These are phyloP conservation scores for Myotisia sp. DNA, from an alignment of 2,329 filamentous ascomycete species.

Conservation along the genomic window DNA sequence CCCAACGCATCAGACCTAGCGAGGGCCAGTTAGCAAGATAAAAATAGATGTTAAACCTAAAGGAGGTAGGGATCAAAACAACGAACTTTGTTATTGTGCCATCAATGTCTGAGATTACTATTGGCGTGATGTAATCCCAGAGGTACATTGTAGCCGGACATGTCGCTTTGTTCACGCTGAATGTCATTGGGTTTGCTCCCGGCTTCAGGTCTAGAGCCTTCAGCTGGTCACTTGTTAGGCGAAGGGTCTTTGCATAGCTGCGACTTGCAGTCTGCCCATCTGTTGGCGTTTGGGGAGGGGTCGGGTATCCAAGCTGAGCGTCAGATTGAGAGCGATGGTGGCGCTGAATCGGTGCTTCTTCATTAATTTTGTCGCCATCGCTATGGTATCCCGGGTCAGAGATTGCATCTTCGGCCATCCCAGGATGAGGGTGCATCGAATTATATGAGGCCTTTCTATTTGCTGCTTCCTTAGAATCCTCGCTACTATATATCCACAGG, in stretches of 20 bases:
- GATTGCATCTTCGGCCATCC: conserved; percentile 57
- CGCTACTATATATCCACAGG: conserved; percentile 98
- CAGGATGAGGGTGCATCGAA: conserved; percentile 37
- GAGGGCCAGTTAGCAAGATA: conserved; percentile 12
- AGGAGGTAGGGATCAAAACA: background rate
- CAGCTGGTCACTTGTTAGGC: conserved; percentile 87
- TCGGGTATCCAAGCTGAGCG: conserved; percentile 53
- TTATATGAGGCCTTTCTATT: conserved; percentile 47
- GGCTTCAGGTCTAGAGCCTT: conserved; percentile 68
- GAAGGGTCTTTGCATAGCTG: conserved; percentile 92
- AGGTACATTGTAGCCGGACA: conserved; percentile 88
- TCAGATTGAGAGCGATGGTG: conserved; percentile 48
- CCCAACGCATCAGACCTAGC: conserved; percentile 67
- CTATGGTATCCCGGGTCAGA: conserved; percentile 95
- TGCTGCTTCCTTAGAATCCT: conserved; percentile 84
- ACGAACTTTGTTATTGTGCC: conserved; percentile 83
- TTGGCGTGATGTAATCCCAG: conserved; percentile 80
- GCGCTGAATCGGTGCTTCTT: conserved; percentile 45
- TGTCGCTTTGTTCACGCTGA: conserved; percentile 88
- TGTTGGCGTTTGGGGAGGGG: conserved; percentile 41
- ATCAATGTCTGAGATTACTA: conserved; percentile 97
- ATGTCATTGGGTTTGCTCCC: conserved; percentile 87
- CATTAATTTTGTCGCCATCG: conserved; percentile 54
- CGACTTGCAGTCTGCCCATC: conserved; percentile 42
- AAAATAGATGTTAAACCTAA: background rate